Evolutionary conservation across 768 basidiomycete species (phyloP).

Genomic region (Suillus brevipes): DNA sequence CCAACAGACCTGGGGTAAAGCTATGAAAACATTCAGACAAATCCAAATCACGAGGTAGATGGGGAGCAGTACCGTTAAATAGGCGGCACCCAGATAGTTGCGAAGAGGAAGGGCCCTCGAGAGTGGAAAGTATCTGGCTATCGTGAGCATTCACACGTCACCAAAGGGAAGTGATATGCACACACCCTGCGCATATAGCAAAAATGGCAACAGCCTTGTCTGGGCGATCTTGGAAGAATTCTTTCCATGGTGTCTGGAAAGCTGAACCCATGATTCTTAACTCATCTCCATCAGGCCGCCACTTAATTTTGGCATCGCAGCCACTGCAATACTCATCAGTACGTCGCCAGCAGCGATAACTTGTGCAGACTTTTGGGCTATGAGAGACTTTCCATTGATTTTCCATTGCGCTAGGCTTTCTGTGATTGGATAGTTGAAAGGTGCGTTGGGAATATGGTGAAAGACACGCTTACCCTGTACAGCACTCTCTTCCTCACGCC

Average conservation of each 20-base stretch:
- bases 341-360: background rate
- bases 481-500: slow-evolving; percentile 39
- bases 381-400: slow-evolving; percentile 44
- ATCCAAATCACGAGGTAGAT: too few relatives aligned
- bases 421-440: slow-evolving; percentile 15
- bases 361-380: slow-evolving; percentile 54
- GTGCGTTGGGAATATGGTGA: slow-evolving; percentile 11
- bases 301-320: slow-evolving; percentile 55
- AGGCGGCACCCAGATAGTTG: too few relatives aligned
- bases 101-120: too few relatives aligned
- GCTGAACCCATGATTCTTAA: slow-evolving; percentile 47
- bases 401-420: slow-evolving; percentile 36
- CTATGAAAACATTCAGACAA: background rate
- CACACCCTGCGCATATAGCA: slow-evolving; percentile 43
- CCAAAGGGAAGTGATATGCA: background rate
- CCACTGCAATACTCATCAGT: slow-evolving; percentile 34
- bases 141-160: too few relatives aligned
- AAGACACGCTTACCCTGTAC: slow-evolving; percentile 39
- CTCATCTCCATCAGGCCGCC: slow-evolving; percentile 52
- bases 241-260: slow-evolving; percentile 50
- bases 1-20: slow-evolving; percentile 31
- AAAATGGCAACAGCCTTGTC: slow-evolving; percentile 58
- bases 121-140: too few relatives aligned
- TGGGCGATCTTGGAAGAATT: slow-evolving; percentile 46
- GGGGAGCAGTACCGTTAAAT: too few relatives aligned